Evolutionary conservation across 1,139 yeast species (phyloP).

Genomic region (Pneumocystis canis): DNA sequence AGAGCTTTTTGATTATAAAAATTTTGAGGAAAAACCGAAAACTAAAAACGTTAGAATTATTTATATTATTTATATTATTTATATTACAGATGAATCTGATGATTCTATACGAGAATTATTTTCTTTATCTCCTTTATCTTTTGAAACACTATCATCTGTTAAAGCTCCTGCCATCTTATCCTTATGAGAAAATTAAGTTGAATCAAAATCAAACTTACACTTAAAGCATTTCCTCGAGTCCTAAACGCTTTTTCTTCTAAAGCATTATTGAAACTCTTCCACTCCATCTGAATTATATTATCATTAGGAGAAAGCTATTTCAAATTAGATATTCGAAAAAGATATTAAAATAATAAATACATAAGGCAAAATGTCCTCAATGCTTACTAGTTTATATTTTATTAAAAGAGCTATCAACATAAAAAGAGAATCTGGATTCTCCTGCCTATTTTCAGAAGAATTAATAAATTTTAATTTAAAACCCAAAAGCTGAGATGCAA

Average conservation of each 20-base stretch:
- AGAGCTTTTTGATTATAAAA: constrained; percentile 26
- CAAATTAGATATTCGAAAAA: not conserved
- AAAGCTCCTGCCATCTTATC: constrained; percentile 47
- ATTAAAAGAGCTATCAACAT: constrained; percentile 41
- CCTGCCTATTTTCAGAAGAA: constrained; percentile 21
- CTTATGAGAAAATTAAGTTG: constrained; percentile 21
- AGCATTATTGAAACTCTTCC: constrained; percentile 34
- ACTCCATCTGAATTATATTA: constrained; percentile 31
- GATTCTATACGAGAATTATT: not conserved
- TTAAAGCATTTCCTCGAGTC: constrained; percentile 66
- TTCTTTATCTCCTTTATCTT: constrained; percentile 1
- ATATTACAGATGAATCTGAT: not conserved
- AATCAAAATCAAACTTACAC: constrained; percentile 47
- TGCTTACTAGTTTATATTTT: constrained; percentile 54
- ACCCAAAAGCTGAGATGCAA: constrained; percentile 48
- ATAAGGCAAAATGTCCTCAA: constrained; percentile 46
- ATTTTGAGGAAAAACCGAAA: constrained; percentile 3
- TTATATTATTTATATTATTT: not conserved
- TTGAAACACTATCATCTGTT: constrained; percentile 6
- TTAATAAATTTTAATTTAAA: constrained; percentile 32
- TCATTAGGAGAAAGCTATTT: constrained; percentile 27
- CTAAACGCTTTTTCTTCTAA: constrained; percentile 48
- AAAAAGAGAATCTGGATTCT: constrained; percentile 34
- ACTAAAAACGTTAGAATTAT: not conserved
- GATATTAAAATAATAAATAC: constrained; percentile 19